Base-by-base conservation (phyloP, 306 rosid species). In the Cicer arietinum region DNA sequence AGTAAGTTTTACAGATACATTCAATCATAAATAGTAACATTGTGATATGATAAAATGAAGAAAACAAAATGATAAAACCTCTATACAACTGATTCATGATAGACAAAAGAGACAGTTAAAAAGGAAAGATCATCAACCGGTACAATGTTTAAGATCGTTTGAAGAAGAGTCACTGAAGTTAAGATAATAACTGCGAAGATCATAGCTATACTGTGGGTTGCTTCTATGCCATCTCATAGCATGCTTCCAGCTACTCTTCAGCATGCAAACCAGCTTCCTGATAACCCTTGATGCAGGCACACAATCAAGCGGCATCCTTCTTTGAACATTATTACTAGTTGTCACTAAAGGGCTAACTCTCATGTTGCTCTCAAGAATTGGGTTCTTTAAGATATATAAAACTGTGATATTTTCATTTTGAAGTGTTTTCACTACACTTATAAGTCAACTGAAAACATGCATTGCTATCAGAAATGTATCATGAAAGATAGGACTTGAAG, bases 111-210 rank as follows among this genome's bases (percentile, higher is more conserved):
- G 35, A 64, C 17, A 35, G 43, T 13, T 54, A 9, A 7, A 66
- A 61, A 47, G 12, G 61, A 10, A 18, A 14, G 44, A 74, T 56
- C 89, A 67, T 85, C 81, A 78, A 20, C 44, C 74, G 59, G 17
- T 9, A 46, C 12, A 63, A 53, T 63, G 58, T 6, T 48, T 76
- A 30, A 11, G 67, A 9, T 67, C 80, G 41, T 82, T 50, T 13
- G 70, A n/a, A 63, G 56, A 47, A 52, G 84, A 90, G 78, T 90
- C 88, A 76, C 87, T 92, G 37, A 90, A 90, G 85, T 92, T 92
- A 17, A 88, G 81, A 25, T 83, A 79, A 60, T 92, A 92, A 88
- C 93, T 85, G 10, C 45, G 89, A 74, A 84, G 82, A 81, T 92
- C 96, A 80, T 92, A 92, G 75, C 85, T 87, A 64, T 41, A 90